Conservation (phyloP, 1,139 yeast genomes). For the Hansenula sp. region DNA sequence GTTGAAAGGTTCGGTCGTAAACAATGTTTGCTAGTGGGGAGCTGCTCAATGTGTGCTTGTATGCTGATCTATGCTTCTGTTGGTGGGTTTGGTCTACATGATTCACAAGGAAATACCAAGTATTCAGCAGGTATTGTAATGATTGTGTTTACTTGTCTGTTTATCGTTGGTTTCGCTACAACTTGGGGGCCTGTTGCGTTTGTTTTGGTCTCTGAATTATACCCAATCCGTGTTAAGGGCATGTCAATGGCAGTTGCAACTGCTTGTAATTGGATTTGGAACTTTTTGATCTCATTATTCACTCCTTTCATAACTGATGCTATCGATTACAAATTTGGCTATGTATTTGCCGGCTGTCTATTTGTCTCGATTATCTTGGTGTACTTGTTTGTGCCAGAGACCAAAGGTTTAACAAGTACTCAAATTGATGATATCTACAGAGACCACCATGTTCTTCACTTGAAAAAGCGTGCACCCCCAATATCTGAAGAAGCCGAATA, state of each 20-base stretch:
- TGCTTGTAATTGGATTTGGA: slow-evolving; percentile 52
- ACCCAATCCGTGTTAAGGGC: slow-evolving; percentile 44
- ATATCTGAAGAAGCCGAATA: too few species aligned
- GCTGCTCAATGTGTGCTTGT: too few species aligned
- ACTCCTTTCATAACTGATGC: slow-evolving; percentile 45
- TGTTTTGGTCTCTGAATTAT: slow-evolving; percentile 43
- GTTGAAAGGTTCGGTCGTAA: slow-evolving; percentile 45
- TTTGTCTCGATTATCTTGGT: slow-evolving; percentile 38
- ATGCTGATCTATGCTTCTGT: slow-evolving; percentile 32
- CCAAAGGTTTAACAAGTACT: slow-evolving; percentile 60
- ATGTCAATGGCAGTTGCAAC: slow-evolving; percentile 47
- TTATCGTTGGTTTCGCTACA: slow-evolving; percentile 44
- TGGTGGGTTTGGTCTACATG: slow-evolving; percentile 35
- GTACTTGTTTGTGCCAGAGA: slow-evolving; percentile 56
- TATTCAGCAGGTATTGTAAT: slow-evolving; percentile 42
- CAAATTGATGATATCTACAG: slow-evolving; percentile 42
- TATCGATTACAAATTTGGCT: slow-evolving; percentile 43
- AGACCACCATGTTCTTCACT: background rate
- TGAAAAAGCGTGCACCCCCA: too few species aligned
- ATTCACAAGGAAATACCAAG: slow-evolving; percentile 10
- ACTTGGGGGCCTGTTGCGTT: slow-evolving; percentile 54
- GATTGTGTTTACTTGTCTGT: slow-evolving; percentile 47
- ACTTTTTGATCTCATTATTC: slow-evolving; percentile 49
- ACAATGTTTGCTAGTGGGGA: slow-evolving; percentile 34
- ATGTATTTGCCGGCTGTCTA: slow-evolving; percentile 43